phyloP scores from a whole-genome alignment of 1,284 basidiomycete genomes.

The Vanrija humicola region DNA sequence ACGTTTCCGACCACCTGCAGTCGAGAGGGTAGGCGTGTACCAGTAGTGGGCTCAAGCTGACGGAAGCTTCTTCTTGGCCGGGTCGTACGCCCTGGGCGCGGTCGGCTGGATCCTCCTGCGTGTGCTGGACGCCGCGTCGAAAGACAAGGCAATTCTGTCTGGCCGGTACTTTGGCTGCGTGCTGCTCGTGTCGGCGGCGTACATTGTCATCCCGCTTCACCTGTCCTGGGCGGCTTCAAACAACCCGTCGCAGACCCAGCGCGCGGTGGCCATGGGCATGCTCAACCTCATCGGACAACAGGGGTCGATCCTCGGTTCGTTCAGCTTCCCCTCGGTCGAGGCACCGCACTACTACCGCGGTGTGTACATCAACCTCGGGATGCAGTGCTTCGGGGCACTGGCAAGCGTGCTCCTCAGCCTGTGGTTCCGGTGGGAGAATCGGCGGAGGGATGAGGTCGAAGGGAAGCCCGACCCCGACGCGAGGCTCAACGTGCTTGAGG shows the following conservation, averaged over 20 bases:
- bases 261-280: constrained; percentile 41
- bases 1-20: not conserved
- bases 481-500: too few relatives aligned
- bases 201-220: constrained; percentile 36
- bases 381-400: constrained; percentile 40
- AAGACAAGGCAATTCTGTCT: constrained; percentile 24
- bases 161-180: constrained; percentile 47
- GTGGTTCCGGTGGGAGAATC: constrained; percentile 48
- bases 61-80: constrained; percentile 26
- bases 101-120: constrained; percentile 47
- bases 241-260: constrained; percentile 24
- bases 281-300: constrained; percentile 44
- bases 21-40: not conserved
- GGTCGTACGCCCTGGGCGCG: constrained; percentile 46
- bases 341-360: constrained; percentile 48
- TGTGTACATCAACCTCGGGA: constrained; percentile 46
- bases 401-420: constrained; percentile 39
- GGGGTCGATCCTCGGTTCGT: constrained; percentile 35
- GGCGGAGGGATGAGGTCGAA: constrained; percentile 42
- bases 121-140: constrained; percentile 25
- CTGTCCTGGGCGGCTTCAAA: not conserved
- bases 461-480: constrained; percentile 20
- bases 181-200: constrained; percentile 44
- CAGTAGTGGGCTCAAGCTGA: not conserved
- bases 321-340: constrained; percentile 43